Conservation (phyloP, 2,329 filamentous ascomycete species). For the Hypoxylon rubiginosum region DNA sequence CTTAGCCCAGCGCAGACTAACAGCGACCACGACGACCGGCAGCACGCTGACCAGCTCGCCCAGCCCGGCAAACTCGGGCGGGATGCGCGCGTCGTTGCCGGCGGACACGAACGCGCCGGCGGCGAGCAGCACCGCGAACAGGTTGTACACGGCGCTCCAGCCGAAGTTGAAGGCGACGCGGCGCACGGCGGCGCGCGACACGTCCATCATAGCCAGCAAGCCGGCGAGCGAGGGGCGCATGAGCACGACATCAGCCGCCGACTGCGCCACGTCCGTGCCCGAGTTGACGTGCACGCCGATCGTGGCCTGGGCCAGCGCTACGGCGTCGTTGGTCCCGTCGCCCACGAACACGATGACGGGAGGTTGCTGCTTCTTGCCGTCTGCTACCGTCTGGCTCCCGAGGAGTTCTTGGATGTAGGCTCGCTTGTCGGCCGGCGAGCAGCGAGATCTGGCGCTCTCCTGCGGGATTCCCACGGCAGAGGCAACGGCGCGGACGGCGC, state of each 20-base stretch:
- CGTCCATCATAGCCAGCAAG: constrained; percentile 69
- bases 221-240: constrained; percentile 68
- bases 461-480: constrained; percentile 56
- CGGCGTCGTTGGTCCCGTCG: constrained; percentile 84
- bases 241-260: constrained; percentile 78
- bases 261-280: constrained; percentile 73
- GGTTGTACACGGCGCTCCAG: constrained; percentile 79
- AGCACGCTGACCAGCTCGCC: constrained; percentile 81
- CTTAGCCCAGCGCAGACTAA: constrained; percentile 60
- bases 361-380: constrained; percentile 7
- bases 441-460: constrained; percentile 57
- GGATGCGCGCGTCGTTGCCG: constrained; percentile 56
- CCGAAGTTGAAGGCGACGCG: constrained; percentile 77
- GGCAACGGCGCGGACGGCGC: constrained; percentile 60
- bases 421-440: constrained; percentile 62
- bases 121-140: constrained; percentile 75
- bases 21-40: constrained; percentile 73
- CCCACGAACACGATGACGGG: constrained; percentile 76
- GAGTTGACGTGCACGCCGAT: constrained; percentile 78
- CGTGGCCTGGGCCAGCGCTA: constrained; percentile 77
- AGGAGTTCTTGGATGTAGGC: constrained; percentile 59
- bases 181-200: constrained; percentile 60
- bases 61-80: constrained; percentile 64
- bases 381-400: background rate
- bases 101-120: constrained; percentile 73